Evolutionary conservation across 2,329 filamentous ascomycete genomes (phyloP).

Genomic region (Biscogniauxia sp.): DNA sequence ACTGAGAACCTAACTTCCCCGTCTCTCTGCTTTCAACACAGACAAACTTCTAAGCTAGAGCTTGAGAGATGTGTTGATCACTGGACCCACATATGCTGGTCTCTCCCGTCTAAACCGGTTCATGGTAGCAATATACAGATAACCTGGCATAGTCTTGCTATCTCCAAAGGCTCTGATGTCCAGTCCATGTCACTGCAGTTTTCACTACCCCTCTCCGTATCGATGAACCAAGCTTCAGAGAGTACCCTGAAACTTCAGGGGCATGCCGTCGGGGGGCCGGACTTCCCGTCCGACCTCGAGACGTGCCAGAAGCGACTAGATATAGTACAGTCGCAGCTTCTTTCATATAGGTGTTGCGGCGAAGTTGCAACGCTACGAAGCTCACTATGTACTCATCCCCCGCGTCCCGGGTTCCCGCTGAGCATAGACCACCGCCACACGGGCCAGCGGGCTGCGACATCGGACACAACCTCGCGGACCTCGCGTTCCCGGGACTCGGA

Average conservation of each 20-base stretch:
- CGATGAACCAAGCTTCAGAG: not conserved
- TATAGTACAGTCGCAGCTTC: not conserved
- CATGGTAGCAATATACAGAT: not conserved
- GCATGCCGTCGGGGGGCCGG: not conserved
- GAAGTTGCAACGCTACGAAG: not conserved
- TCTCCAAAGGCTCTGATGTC: not conserved
- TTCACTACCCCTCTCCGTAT: not conserved
- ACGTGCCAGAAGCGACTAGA: not conserved
- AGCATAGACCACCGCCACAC: not conserved
- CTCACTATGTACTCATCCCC: not conserved
- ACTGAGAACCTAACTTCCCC: not conserved
- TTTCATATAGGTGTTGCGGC: not conserved
- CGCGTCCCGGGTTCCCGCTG: not conserved
- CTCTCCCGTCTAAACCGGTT: not conserved
- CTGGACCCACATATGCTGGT: not conserved
- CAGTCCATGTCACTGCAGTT: not conserved
- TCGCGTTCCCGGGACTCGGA: not conserved
- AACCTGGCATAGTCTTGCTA: not conserved
- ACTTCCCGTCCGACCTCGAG: not conserved
- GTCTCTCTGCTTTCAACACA: not conserved
- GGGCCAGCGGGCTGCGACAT: not conserved
- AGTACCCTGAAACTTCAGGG: not conserved
- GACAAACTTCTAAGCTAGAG: not conserved
- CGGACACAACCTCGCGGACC: not conserved
- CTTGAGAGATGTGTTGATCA: not conserved